Base-by-base conservation (phyloP, 2,329 filamentous ascomycete genomes). In the Epichloe uncinata region DNA sequence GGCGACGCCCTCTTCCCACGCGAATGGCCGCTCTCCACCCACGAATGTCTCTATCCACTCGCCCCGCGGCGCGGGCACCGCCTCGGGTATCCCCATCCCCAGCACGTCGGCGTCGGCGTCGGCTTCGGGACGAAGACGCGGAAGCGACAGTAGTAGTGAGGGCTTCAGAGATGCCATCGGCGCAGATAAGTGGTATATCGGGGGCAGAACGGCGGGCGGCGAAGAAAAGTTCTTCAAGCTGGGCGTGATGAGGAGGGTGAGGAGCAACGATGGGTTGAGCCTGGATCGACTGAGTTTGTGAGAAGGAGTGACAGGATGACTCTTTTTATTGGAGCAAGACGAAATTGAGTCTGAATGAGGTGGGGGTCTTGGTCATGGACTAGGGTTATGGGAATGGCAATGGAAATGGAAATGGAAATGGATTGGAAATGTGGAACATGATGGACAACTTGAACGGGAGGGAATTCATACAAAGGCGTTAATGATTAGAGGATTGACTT, bases 161-260 rank as follows among this genome's bases (percentile, higher is more conserved):
- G 85, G 85, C 2, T 89, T 89, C 63, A 72, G 84, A 48, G 85
- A 89, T 53, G 82, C 81, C 36, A 66, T 81, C 45, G 84, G 82
- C 2, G 77, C 78, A 1, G 85, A 90, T 56, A 88, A 86, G 67
- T 87, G 85, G 83, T 90, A 89, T 60, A 85, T 90, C 49, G 85
- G 85, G 20, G 85, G 85, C 6, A 71, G 84, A 60, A 89, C 85
- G 30, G 84, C 85, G 1, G 75, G 69, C 1, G 85, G 85, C n/a
- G 85, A 90, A 60, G 85, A 90, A 63, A 78, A 79, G 60, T 89
- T 87, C 68, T 90, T 89, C 66, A 87, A 87, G 69, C 69, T 90
- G 42, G 85, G 84, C 42, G 85, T 90, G 55, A 80, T 90, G 45
- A 78, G 81, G 62, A 71, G 84, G 50, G 80, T 86, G 51, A 73